Percentiles rank a stretch among this genome's conserved stretches.
Conservation (phyloP, 225 moss, liverwort and hornwort species). For the Rhytidiadelphus loreus region DNA sequence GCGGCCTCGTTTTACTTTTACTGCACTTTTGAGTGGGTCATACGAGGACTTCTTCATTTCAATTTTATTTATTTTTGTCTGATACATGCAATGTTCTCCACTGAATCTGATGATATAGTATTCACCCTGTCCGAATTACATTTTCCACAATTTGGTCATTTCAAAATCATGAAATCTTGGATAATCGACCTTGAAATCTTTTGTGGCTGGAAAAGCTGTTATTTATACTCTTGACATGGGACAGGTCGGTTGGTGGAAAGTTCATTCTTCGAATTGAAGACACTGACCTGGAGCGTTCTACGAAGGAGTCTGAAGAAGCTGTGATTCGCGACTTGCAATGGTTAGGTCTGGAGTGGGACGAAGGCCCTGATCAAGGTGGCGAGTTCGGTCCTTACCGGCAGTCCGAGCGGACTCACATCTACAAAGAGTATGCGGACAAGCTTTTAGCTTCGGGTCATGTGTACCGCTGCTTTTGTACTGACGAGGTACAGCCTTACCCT, state of each 20-base stretch:
- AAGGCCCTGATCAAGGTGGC: conserved; percentile 75
- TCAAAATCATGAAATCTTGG: background rate
- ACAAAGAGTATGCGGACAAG: conserved; percentile 74
- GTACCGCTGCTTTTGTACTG: conserved; percentile 86
- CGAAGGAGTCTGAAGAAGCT: conserved; percentile 92
- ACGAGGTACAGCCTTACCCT: conserved; percentile 42
- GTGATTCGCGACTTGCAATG: conserved; percentile 79
- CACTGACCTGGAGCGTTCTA: conserved; percentile 92
- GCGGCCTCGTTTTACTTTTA: background rate
- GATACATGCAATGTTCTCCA: background rate
- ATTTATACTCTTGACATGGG: background rate
- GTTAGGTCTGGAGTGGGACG: conserved; percentile 91
- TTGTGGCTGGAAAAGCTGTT: background rate
- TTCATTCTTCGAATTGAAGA: conserved; percentile 92
- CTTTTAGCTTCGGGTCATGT: conserved; percentile 72
- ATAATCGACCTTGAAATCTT: background rate
- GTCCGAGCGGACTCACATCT: conserved; percentile 85
- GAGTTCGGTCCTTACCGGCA: conserved; percentile 85
- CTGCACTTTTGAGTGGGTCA: background rate
- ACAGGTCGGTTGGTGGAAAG: conserved; percentile 82
- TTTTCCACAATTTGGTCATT: background rate
- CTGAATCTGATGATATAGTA: background rate
- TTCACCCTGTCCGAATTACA: background rate
- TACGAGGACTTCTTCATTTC: background rate
- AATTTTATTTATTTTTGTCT: background rate